Conservation (phyloP, 768 basidiomycete genomes). For the Trametes cubensis region DNA sequence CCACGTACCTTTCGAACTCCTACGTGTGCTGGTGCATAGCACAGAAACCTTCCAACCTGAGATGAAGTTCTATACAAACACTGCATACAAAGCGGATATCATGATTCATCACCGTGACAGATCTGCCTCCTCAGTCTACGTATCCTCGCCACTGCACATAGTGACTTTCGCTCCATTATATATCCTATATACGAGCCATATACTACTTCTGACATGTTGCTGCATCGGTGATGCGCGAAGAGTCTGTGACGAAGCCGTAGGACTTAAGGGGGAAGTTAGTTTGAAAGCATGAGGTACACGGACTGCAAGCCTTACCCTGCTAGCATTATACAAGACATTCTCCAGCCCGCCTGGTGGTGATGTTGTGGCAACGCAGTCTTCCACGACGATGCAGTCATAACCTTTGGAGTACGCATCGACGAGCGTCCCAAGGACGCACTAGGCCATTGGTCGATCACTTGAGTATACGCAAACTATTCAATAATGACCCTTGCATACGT, state of each 20-base stretch:
- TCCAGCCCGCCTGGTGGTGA: constrained; percentile 58
- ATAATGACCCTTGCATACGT: neutral
- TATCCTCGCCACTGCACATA: too few species aligned
- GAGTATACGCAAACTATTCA: too few species aligned
- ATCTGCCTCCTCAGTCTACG: too few species aligned
- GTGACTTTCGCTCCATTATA: too few species aligned
- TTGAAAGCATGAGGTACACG: neutral
- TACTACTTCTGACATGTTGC: neutral
- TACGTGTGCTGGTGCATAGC: too few species aligned
- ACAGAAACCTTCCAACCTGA: too few species aligned
- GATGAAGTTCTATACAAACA: too few species aligned
- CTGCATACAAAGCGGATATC: too few species aligned
- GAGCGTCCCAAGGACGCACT: constrained; percentile 70
- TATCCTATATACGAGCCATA: too few species aligned
- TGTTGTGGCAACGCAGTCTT: constrained; percentile 65
- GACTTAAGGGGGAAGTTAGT: constrained; percentile 35
- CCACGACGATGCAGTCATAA: constrained; percentile 61
- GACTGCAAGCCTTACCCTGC: constrained; percentile 45
- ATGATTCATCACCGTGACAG: too few species aligned
- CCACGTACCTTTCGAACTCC: too few species aligned
- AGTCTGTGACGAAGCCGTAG: constrained; percentile 55
- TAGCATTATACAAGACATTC: constrained; percentile 60
- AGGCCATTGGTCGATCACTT: neutral
- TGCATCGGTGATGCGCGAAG: constrained; percentile 33
- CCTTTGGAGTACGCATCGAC: constrained; percentile 66